Base-by-base conservation (phyloP, 2,329 filamentous ascomycete genomes). In the Sarocladium brachiariae region DNA sequence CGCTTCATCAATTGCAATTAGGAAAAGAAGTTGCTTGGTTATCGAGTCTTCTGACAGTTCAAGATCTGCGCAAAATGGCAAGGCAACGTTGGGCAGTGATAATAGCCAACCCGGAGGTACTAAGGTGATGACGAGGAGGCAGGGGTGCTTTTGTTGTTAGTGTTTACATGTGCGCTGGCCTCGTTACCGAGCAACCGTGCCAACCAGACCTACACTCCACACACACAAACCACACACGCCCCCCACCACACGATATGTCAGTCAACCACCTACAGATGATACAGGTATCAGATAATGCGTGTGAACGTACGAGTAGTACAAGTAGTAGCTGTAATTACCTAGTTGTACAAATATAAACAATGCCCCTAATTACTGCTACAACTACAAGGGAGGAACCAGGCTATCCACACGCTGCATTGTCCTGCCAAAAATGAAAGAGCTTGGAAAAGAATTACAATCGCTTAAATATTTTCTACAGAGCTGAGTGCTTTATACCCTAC, bases 131-230 rank as follows among this genome's bases (percentile, higher is more conserved):
- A 51, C 50, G 38, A 30, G 35, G 54, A 49, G 6, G 43, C 24
- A 49, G 35, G 38, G 50, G 53, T 52, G 27, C n/a, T 33, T 33
- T 19, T 19, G 27, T 60, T 60, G 57, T 61, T 60, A 57, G 57
- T 56, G 58, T 59, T 61, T 58, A 47, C 43, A 21, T 47, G 43
- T 47, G 43, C 57, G 50, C 14, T n/a, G 8, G 30, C 6, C 9
- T 5, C 11, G 59, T 61, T 61, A 58, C 59, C 49, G 39, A 52
- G 59, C 59, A 61, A 61, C 48, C 19, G 21, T n/a, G 4, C 25
- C 25, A 47, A 13, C 43, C n/a, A n/a, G n/a, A n/a, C n/a, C n/a
- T n/a, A 47, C 43, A 24, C 31, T 5, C 43, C 25, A 10, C 27
- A 21, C 43, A 9, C 9, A 16, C 21, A 5, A 18, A 6, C 6